Conservation (phyloP, 1,284 basidiomycete genomes). For the Pyrrhoderma lamaoense region DNA sequence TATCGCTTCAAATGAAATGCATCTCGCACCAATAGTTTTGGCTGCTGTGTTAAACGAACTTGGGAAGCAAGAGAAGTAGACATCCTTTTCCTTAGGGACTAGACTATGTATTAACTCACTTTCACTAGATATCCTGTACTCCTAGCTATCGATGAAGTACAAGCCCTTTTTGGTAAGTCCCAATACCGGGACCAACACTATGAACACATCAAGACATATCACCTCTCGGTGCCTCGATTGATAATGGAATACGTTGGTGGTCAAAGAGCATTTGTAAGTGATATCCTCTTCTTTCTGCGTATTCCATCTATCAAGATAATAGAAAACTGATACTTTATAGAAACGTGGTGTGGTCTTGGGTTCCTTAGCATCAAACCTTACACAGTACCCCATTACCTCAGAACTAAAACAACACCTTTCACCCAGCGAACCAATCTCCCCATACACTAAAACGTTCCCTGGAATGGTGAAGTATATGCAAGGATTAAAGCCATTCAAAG, state of each 20-base stretch:
- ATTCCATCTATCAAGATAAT: not conserved
- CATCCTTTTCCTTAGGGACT: not conserved
- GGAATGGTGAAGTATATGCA: slow-evolving; percentile 42
- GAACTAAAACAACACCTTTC: slow-evolving; percentile 55
- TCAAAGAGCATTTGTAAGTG: slow-evolving; percentile 55
- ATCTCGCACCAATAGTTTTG: slow-evolving; percentile 57
- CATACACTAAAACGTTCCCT: slow-evolving; percentile 43
- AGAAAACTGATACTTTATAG: slow-evolving; percentile 28
- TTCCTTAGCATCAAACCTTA: slow-evolving; percentile 52
- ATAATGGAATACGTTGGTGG: slow-evolving; percentile 75
- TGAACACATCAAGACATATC: slow-evolving; percentile 63
- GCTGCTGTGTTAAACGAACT: slow-evolving; percentile 60
- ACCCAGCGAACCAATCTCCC: slow-evolving; percentile 32
- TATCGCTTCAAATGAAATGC: slow-evolving; percentile 47
- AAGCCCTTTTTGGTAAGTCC: slow-evolving; percentile 69
- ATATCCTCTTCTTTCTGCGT: not conserved
- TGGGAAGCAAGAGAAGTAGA: slow-evolving; percentile 57
- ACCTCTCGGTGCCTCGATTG: slow-evolving; percentile 75
- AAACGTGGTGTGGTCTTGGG: slow-evolving; percentile 59
- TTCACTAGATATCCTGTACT: slow-evolving; percentile 59
- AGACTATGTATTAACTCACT: slow-evolving; percentile 7
- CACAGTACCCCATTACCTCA: slow-evolving; percentile 43
- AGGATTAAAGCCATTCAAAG: slow-evolving; percentile 45
- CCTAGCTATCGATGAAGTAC: slow-evolving; percentile 83
- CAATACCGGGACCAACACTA: slow-evolving; percentile 79